Percentiles rank a stretch among this genome's conserved stretches.
Evolutionary conservation across 108 stramenopile species (phyloP).

Genomic region (Skeletonema marinoi): DNA sequence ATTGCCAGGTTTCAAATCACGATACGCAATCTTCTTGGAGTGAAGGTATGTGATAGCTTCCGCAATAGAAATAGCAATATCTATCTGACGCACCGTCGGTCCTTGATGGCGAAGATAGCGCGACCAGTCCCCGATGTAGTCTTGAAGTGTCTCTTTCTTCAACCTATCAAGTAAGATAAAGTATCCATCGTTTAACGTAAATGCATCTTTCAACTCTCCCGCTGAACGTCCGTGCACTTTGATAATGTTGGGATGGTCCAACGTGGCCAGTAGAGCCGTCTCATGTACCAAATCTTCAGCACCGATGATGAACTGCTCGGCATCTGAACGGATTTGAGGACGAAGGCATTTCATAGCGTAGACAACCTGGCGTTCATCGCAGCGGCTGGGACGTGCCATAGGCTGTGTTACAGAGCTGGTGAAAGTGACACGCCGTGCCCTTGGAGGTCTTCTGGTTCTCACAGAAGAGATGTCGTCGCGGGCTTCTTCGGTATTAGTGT

Average conservation of each 20-base stretch:
- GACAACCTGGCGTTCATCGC: background rate
- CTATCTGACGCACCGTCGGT: slow-evolving; percentile 10
- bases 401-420: background rate
- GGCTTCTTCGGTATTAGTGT: background rate
- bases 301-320: slow-evolving; percentile 19
- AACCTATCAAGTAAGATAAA: slow-evolving; percentile 14
- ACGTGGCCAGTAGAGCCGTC: slow-evolving; percentile 17
- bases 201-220: slow-evolving; percentile 9
- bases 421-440: background rate
- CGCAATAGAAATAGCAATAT: slow-evolving; percentile 38
- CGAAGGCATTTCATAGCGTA: slow-evolving; percentile 35
- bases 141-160: background rate
- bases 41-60: slow-evolving; percentile 69
- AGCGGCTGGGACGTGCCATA: background rate
- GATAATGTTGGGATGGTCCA: slow-evolving; percentile 38
- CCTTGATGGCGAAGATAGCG: background rate
- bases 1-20: slow-evolving; percentile 66
- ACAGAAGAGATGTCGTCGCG: background rate
- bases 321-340: slow-evolving; percentile 16
- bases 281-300: slow-evolving; percentile 40
- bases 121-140: background rate
- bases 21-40: slow-evolving; percentile 57
- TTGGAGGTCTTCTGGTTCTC: background rate
- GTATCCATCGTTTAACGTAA: slow-evolving; percentile 22
- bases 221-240: slow-evolving; percentile 23